phyloP scores from a whole-genome alignment of 2,329 filamentous ascomycete genomes.

The Paraphaeosphaeria sporulosa region DNA sequence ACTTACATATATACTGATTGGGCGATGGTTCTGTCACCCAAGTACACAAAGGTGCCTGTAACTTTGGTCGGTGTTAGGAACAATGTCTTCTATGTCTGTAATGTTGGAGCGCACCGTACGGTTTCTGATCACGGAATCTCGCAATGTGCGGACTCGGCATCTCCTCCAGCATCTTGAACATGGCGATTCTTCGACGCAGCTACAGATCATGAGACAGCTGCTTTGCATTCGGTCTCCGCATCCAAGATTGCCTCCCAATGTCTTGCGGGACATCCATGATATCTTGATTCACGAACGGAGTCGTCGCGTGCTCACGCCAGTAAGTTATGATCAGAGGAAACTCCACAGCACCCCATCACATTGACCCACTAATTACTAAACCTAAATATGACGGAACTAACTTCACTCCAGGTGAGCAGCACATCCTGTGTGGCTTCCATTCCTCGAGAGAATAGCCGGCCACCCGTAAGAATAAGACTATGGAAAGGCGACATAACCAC shows the following conservation, averaged over 20 bases:
- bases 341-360: too few species aligned
- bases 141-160: slow-evolving; percentile 18
- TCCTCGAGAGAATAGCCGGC: neutral
- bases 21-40: neutral
- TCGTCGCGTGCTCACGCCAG: slow-evolving; percentile 22
- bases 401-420: neutral
- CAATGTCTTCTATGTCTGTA: neutral
- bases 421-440: neutral
- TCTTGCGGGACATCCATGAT: slow-evolving; percentile 28
- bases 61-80: neutral
- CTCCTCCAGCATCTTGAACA: slow-evolving; percentile 21
- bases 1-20: too few species aligned
- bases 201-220: slow-evolving; percentile 30
- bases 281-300: slow-evolving; percentile 21
- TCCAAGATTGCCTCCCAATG: slow-evolving; percentile 21
- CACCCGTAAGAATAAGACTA: slow-evolving; percentile 26
- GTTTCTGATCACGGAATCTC: slow-evolving; percentile 23
- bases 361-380: too few species aligned
- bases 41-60: too few species aligned
- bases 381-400: neutral
- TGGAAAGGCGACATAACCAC: slow-evolving; percentile 49
- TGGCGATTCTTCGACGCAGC: slow-evolving; percentile 23
- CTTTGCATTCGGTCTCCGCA: slow-evolving; percentile 36
- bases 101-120: slow-evolving; percentile 8
- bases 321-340: slow-evolving; percentile 14